These are phyloP conservation scores for Kwoniella sp. DNA, from an alignment of 768 basidiomycete genomes.

Conservation along the genomic window DNA sequence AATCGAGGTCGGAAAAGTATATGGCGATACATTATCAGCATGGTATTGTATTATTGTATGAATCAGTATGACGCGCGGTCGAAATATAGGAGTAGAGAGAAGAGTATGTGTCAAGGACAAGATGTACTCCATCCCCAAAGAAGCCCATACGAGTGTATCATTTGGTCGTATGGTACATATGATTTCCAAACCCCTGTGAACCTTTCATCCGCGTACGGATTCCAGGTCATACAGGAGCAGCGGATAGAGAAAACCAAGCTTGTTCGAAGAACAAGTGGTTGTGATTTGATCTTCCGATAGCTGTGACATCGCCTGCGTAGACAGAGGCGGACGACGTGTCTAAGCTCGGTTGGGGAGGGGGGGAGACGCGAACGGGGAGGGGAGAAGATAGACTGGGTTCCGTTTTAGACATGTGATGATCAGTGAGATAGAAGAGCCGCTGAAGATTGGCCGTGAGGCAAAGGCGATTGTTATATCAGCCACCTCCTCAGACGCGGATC, in stretches of 20 bases:
- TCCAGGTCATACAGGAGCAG: background rate
- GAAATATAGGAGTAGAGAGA: too few species aligned
- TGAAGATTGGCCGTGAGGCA: too few species aligned
- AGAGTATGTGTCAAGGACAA: too few species aligned
- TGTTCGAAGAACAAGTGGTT: background rate
- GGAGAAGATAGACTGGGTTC: too few species aligned
- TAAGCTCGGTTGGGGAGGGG: slow-evolving; percentile 32
- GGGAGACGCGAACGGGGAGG: background rate
- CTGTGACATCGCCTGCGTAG: slow-evolving; percentile 37
- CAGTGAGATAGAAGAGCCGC: too few species aligned
- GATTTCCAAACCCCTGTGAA: background rate
- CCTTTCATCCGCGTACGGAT: background rate
- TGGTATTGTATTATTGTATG: too few species aligned
- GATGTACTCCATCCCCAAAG: background rate
- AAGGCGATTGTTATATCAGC: too few species aligned
- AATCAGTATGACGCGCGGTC: too few species aligned
- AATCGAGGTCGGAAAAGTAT: too few species aligned
- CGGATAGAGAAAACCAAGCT: background rate
- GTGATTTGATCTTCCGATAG: slow-evolving; percentile 31
- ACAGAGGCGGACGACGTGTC: slow-evolving; percentile 34
- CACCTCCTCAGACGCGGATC: too few species aligned
- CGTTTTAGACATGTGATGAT: too few species aligned
- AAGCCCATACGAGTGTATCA: background rate
- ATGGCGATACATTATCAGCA: too few species aligned
- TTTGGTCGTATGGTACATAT: background rate